Conservation (phyloP, 2,329 filamentous ascomycete species). For the Dactylellina leptospora region DNA sequence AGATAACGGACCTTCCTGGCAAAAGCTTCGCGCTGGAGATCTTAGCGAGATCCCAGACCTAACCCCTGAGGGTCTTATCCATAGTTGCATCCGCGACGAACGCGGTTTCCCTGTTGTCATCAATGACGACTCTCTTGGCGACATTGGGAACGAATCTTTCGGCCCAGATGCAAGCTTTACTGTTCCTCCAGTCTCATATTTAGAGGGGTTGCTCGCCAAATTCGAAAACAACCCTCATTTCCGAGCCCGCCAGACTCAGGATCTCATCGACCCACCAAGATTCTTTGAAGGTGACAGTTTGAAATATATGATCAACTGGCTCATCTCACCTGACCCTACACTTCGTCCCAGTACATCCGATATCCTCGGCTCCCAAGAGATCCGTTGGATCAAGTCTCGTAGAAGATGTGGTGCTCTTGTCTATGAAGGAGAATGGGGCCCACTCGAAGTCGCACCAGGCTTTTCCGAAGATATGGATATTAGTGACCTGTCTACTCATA, state of each 20-base stretch:
- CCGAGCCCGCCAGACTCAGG: constrained; percentile 60
- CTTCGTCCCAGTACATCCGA: constrained; percentile 78
- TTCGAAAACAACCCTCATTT: constrained; percentile 53
- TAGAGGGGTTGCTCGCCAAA: constrained; percentile 38
- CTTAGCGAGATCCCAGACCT: constrained; percentile 87
- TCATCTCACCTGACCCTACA: constrained; percentile 80
- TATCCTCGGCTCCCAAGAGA: constrained; percentile 75
- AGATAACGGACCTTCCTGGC: constrained; percentile 90
- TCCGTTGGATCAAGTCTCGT: constrained; percentile 80
- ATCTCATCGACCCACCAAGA: constrained; percentile 74
- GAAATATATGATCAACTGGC: constrained; percentile 83
- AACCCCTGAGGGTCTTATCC: constrained; percentile 77
- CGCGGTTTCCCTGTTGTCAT: constrained; percentile 71
- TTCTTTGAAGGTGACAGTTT: constrained; percentile 94
- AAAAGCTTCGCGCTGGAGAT: constrained; percentile 86
- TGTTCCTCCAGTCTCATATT: constrained; percentile 26
- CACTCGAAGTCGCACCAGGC: constrained; percentile 70
- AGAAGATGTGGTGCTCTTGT: constrained; percentile 89
- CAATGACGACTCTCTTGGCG: constrained; percentile 58
- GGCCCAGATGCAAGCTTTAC: constrained; percentile 33
- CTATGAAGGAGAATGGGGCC: constrained; percentile 95
- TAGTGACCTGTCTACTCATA: constrained; percentile 57
- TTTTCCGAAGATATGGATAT: constrained; percentile 73
- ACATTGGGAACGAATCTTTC: constrained; percentile 54
- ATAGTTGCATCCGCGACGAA: constrained; percentile 74